These are phyloP conservation scores for Saccharum hybrid DNA, from an alignment of 202 grass and related monocot genomes.

Conservation along the genomic window DNA sequence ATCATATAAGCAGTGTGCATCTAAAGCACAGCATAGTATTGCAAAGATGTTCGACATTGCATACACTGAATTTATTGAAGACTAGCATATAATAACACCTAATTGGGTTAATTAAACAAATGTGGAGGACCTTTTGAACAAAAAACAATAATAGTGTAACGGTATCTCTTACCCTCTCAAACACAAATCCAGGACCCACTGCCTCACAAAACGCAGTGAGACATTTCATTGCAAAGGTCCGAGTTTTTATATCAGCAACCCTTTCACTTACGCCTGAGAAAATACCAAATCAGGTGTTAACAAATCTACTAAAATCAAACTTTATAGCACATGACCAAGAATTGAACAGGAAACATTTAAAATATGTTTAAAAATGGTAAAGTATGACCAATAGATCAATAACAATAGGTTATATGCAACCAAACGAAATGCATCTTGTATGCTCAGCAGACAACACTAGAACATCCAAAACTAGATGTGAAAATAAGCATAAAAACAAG, in stretches of 20 bases:
- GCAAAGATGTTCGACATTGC: not conserved
- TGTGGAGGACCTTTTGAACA: not conserved
- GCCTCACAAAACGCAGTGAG: conserved; percentile 94
- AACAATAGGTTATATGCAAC: conserved; percentile 3
- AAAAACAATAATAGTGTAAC: conserved; percentile 10
- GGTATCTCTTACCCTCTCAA: conserved; percentile 82
- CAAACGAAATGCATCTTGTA: not conserved
- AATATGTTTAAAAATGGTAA: not conserved
- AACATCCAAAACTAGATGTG: not conserved
- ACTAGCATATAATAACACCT: not conserved
- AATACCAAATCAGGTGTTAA: conserved; percentile 30
- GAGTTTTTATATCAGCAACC: conserved; percentile 99
- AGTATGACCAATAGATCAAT: not conserved
- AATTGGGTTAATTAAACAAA: not conserved
- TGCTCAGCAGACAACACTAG: not conserved
- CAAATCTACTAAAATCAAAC: conserved; percentile 17
- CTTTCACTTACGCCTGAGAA: conserved; percentile 87
- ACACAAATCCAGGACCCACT: conserved; percentile 94
- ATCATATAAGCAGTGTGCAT: not conserved
- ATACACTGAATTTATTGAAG: not conserved
- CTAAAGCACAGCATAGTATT: not conserved
- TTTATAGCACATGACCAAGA: conserved; percentile 27
- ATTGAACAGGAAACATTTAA: not conserved
- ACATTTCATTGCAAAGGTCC: conserved; percentile 88
- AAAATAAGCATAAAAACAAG: not conserved